Conservation (phyloP, 2,329 filamentous ascomycete species). For the Aschersonia sp. region DNA sequence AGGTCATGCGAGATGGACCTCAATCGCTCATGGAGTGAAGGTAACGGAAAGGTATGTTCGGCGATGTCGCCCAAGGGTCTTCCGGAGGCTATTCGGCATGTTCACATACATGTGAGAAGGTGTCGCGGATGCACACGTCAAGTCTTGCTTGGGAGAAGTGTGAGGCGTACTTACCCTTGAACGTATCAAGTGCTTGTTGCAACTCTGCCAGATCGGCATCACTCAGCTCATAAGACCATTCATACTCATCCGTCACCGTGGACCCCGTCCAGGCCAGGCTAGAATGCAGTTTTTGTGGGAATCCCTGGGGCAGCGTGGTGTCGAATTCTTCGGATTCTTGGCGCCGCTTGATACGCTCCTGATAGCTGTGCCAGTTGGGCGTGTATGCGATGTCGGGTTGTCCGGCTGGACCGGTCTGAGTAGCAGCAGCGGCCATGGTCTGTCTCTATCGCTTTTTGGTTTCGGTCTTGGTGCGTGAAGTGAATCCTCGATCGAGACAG, state of each 20-base stretch:
- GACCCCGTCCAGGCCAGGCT: constrained; percentile 43
- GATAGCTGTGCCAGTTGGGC: constrained; percentile 38
- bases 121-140: too few relatives aligned
- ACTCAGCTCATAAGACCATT: constrained; percentile 38
- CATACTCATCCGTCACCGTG: constrained; percentile 27
- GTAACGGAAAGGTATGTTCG: constrained; percentile 39
- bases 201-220: constrained; percentile 34
- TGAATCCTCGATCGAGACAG: neutral
- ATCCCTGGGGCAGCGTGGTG: constrained; percentile 30
- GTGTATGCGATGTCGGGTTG: constrained; percentile 46
- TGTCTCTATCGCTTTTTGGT: neutral
- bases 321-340: constrained; percentile 23
- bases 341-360: constrained; percentile 30
- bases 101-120: neutral
- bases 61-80: constrained; percentile 22
- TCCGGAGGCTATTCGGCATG: constrained; percentile 14
- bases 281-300: constrained; percentile 31
- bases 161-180: constrained; percentile 14
- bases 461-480: neutral
- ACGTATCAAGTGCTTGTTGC: constrained; percentile 22
- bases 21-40: constrained; percentile 32
- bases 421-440: neutral
- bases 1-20: constrained; percentile 37
- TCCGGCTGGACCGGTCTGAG: constrained; percentile 17
- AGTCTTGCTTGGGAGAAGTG: neutral